Evolutionary conservation across 768 basidiomycete species (phyloP), one percentile per base, ranked within the genome.

Genomic region (Crassisporium funariophilum): DNA sequence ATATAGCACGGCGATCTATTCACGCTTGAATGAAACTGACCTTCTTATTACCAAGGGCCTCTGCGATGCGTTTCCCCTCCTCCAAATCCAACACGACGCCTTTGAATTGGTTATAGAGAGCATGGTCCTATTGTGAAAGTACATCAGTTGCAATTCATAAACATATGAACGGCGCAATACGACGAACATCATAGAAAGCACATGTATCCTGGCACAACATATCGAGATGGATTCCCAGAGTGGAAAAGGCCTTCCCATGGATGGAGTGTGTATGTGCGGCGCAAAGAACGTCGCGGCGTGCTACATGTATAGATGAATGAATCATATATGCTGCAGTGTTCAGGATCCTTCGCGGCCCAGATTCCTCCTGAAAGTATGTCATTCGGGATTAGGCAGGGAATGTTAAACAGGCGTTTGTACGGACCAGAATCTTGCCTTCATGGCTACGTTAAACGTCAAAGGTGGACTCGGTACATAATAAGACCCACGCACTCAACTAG

Each of bases 181-280:
- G 34, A 54, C 60, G 48, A 23, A 65, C 61, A 37, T 75, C 56
- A 49, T 71, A 72, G 54, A 78, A 74, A 3, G 67, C 64, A 45
- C 72, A 75, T 8, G 70, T 53, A 44, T 77, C 77, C 55, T 77
- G 75, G 5, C 70, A 70, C 33, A 73, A 64, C 54, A 72, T 68
- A 23, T 76, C 72, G 27, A 76, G 60, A 11, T 65, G 60, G 20
- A 61, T 66, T 12, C 76, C 75, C 19, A 78, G 67, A 7, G 73
- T 62, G 6, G 74, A 73, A 61, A 74, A 81, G 0, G 76, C 74
- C 54, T 75, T 78, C 27, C 77, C 79, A 57, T 73, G 63, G 5
- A 71, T 60, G 8, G 75, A 74, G 55, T 78, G 76, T 12, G 73
- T 73, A 52, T 79, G 77, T 0, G 74, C 75, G 6, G 73, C 73